Conservation (phyloP, 2,329 filamentous ascomycete genomes). For the Colletotrichum aenigma region DNA sequence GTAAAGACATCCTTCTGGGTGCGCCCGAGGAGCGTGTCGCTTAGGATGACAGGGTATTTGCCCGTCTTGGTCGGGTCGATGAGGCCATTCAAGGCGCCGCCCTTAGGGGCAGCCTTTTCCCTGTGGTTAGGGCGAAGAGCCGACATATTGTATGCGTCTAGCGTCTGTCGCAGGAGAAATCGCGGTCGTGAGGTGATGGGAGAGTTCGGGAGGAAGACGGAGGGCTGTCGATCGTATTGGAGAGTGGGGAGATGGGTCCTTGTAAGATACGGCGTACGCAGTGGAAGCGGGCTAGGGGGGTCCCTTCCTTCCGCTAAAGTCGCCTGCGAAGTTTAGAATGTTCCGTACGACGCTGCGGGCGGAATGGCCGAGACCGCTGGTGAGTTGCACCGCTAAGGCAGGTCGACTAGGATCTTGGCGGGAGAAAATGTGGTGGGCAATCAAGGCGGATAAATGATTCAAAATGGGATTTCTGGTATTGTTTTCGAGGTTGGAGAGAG, state of each 20-base stretch:
- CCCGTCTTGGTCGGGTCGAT: constrained; percentile 65
- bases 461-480: neutral
- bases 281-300: neutral
- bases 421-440: neutral
- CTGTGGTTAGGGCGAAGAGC: constrained; percentile 22
- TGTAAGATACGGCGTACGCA: neutral
- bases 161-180: neutral
- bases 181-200: neutral
- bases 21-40: constrained; percentile 63
- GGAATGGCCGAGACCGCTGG: constrained; percentile 16
- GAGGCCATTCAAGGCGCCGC: constrained; percentile 32
- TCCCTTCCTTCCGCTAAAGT: neutral
- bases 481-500: neutral
- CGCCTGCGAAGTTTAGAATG: neutral
- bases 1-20: constrained; percentile 63
- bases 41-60: constrained; percentile 68
- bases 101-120: constrained; percentile 19
- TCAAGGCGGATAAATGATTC: neutral
- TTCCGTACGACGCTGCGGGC: neutral
- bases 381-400: constrained; percentile 11
- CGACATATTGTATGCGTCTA: constrained; percentile 11
- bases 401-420: neutral
- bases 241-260: constrained; percentile 8
- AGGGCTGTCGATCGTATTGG: constrained; percentile 5
- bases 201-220: neutral